These are phyloP conservation scores for Helianthus annuus DNA, from an alignment of 129 eudicot genomes.

Conservation along the genomic window DNA sequence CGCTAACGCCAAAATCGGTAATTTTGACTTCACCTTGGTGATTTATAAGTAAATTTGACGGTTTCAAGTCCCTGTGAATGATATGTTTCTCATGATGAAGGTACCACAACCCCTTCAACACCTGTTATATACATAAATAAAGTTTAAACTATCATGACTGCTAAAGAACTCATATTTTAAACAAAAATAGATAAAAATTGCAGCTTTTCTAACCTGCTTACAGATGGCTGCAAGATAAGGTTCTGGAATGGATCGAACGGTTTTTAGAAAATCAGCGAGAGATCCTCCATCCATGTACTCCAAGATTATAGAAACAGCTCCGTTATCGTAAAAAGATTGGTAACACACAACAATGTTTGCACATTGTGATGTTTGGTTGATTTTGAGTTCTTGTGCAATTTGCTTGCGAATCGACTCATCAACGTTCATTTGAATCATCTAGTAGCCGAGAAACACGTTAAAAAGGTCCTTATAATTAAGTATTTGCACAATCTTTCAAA, in stretches of 20 bases:
- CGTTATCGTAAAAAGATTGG: constrained; percentile 89
- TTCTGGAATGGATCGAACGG: constrained; percentile 77
- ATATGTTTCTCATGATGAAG: constrained; percentile 98
- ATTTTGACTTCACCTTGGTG: constrained; percentile 97
- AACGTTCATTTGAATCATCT: constrained; percentile 91
- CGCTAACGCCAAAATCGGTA: constrained; percentile 98
- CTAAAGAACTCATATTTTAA: neutral
- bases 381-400: constrained; percentile 89
- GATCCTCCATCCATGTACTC: constrained; percentile 99
- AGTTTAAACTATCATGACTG: neutral
- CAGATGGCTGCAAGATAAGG: constrained; percentile 86
- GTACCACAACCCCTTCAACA: constrained; percentile 86
- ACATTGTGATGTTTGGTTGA: constrained; percentile 90
- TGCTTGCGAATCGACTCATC: constrained; percentile 72
- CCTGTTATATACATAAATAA: constrained; percentile 41
- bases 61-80: constrained; percentile 92
- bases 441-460: constrained; percentile 20
- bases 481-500: neutral
- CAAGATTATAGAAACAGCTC: constrained; percentile 84
- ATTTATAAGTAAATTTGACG: constrained; percentile 89
- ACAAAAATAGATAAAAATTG: neutral
- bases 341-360: constrained; percentile 83
- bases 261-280: constrained; percentile 78
- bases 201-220: constrained; percentile 63
- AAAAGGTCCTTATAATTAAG: neutral